Percentiles rank a stretch among this genome's conserved stretches.
Evolutionary conservation across 805 yeast species (phyloP).

Genomic region (Kodamaea fukazawae): DNA sequence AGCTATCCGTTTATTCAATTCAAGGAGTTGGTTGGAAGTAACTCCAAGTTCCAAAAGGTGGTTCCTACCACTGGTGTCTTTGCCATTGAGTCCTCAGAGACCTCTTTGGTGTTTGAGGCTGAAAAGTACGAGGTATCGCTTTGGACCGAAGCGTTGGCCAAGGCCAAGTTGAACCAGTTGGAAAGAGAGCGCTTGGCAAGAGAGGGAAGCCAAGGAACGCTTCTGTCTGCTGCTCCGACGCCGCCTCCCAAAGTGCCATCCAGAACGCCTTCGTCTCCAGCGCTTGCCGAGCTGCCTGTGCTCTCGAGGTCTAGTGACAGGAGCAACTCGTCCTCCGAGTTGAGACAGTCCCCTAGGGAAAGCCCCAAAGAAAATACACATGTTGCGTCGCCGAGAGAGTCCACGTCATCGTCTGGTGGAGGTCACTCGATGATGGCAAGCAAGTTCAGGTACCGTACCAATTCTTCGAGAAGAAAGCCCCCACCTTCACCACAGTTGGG

Average conservation of each 20-base stretch:
- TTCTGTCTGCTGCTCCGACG: neutral
- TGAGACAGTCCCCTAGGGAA: constrained; percentile 1
- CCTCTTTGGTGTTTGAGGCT: constrained; percentile 57
- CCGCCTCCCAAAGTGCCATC: neutral
- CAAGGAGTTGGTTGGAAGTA: constrained; percentile 50
- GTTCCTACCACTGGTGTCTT: constrained; percentile 46
- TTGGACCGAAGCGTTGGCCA: constrained; percentile 58
- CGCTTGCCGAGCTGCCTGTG: constrained; percentile 1
- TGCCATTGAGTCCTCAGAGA: constrained; percentile 54
- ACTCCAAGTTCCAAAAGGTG: constrained; percentile 28
- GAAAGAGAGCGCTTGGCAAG: constrained; percentile 14
- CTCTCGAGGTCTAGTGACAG: constrained; percentile 1
- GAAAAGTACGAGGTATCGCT: constrained; percentile 47
- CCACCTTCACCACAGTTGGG: constrained; percentile 21
- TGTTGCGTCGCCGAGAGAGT: constrained; percentile 3
- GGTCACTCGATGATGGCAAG: constrained; percentile 14
- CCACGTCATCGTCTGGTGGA: constrained; percentile 10
- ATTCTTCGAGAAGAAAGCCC: constrained; percentile 29
- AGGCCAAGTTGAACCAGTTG: constrained; percentile 21
- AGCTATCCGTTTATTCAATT: constrained; percentile 51
- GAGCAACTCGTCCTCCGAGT: neutral
- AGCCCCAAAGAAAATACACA: constrained; percentile 3
- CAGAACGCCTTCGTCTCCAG: constrained; percentile 5
- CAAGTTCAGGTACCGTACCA: constrained; percentile 16
- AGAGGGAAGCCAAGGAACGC: neutral